Evolutionary conservation across 2,329 filamentous ascomycete genomes (phyloP).

Genomic region (Achaetomium macrosporum): DNA sequence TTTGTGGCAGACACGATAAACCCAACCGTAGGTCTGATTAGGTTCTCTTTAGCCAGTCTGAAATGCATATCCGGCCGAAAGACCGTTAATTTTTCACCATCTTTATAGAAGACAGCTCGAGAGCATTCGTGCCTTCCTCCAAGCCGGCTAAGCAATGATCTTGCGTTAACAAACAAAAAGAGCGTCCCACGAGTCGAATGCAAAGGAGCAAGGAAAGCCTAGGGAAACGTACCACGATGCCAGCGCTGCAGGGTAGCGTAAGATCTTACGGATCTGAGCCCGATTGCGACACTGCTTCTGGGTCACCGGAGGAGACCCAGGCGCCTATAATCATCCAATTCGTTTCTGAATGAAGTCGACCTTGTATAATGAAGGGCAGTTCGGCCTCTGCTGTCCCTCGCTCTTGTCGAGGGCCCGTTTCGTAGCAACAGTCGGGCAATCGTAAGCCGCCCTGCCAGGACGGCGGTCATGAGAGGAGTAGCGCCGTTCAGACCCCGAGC

Average conservation of each 20-base stretch:
- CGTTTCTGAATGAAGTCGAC: background rate
- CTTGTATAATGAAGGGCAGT: background rate
- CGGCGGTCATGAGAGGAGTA: constrained; percentile 15
- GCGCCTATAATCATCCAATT: background rate
- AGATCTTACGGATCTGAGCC: background rate
- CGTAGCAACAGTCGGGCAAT: constrained; percentile 8
- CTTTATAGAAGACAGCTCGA: background rate
- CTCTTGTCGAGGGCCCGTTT: constrained; percentile 1
- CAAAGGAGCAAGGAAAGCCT: background rate
- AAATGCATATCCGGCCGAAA: background rate
- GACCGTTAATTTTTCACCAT: background rate
- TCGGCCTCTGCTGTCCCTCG: background rate
- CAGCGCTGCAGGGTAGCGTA: constrained; percentile 5
- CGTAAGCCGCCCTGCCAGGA: constrained; percentile 1
- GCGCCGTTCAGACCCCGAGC: constrained; percentile 1
- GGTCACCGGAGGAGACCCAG: constrained; percentile 3
- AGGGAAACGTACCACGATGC: constrained; percentile 8
- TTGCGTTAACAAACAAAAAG: background rate
- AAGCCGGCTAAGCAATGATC: background rate
- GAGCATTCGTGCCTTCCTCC: background rate
- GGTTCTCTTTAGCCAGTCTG: background rate
- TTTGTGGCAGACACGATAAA: constrained; percentile 10
- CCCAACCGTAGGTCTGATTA: constrained; percentile 7
- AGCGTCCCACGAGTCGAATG: too few relatives aligned
- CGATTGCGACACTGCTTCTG: background rate